Base-by-base conservation (phyloP, 2,329 filamentous ascomycete species). In the Gliomastix tumulicola region DNA sequence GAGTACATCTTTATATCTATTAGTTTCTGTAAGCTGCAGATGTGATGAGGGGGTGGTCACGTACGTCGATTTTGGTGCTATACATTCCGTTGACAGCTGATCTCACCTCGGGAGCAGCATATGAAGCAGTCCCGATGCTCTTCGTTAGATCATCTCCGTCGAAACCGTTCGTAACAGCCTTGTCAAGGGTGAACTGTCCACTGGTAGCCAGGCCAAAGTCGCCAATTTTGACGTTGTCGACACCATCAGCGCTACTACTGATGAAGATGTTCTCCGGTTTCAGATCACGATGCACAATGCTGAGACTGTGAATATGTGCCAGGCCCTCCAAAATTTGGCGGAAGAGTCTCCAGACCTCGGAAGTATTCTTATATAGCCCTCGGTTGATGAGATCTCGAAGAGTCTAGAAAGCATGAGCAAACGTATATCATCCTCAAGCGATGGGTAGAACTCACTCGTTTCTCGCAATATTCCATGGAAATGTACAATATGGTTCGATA, bases 221-320 rank as follows among this genome's bases (percentile, higher is more conserved):
- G 30, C 92, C 92, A 48, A 98, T 96, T 47, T 94, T 92, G 25
- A 94, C 88, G 48, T 94, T 92, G 44, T 88, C 87, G 4, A 82
- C 75, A 7, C 84, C 79, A 50, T 97, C 90, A 4, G 67, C 56
- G 18, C 71, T 68, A 27, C 69, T 66, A 23, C 68, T 69, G 45
- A 98, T 94, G 62, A 98, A 98, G 21, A 98, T 82, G 46, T 98
- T 98, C 54, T 97, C 92, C 0, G 92, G 92, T 55, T 98, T 98
- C 20, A 98, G 69, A 57, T 98, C 92, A 8, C 92, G 83, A 56
- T 98, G 92, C 12, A 97, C 92, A 45, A 98, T 94, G 34, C 86
- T 88, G 40, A 90, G 74, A 10, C 82, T 76, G 56, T 98, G 92
- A 30, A 98, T 92, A 55, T 97, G 88, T 12, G 79, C 81, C 28